Base-by-base conservation (phyloP, 2,329 filamentous ascomycete species). In the Colletotrichum musicola region DNA sequence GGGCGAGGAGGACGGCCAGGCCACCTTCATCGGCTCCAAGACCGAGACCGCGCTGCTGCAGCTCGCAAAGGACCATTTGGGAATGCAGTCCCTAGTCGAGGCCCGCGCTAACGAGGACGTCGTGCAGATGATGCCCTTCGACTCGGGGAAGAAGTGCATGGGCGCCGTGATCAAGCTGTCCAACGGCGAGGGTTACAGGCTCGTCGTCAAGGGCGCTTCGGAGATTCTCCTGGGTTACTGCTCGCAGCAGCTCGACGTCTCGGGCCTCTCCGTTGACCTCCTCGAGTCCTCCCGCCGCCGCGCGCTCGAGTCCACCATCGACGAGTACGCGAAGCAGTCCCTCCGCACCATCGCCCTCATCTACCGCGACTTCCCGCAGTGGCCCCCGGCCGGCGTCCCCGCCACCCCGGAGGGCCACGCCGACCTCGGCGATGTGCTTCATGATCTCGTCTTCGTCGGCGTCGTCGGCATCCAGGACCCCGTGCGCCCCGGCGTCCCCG, bases 301-400 rank as follows among this genome's bases (percentile, higher is more conserved):
- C 51, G 83, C 82, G 1, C 78, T 91, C 42, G 83, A 83, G 60
- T 75, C 81, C 40, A 79, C 88, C 63, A 91, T 91, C 72, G 85
- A 86, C 60, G 82, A 83, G 4, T 91, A 90, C 72, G 89, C 89
- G 14, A 83, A 82, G 22, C 82, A 86, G 44, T 93, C 92, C n/a
- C 85, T 95, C 13, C 89, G 93, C 55, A 94, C 92, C 0, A 94
- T 95, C 62, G 92, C 88, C 18, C 84, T 95, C 71, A 85, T 92
- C 4, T 94, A 93, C 78, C 86, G 88, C 53, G 93, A 96, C 71
- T 94, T 92, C 68, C 85, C 89, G 30, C 83, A 82, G 66, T 92
- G 90, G 86, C 92, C 93, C 27, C 90, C 85, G 18, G 88, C 91
- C 70, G 82, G 86, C 57, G 89, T 85, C n/a, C 46, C 46, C 4